Conservation (phyloP, 148 eudicot species). For the Rhododendron griersonianum region DNA sequence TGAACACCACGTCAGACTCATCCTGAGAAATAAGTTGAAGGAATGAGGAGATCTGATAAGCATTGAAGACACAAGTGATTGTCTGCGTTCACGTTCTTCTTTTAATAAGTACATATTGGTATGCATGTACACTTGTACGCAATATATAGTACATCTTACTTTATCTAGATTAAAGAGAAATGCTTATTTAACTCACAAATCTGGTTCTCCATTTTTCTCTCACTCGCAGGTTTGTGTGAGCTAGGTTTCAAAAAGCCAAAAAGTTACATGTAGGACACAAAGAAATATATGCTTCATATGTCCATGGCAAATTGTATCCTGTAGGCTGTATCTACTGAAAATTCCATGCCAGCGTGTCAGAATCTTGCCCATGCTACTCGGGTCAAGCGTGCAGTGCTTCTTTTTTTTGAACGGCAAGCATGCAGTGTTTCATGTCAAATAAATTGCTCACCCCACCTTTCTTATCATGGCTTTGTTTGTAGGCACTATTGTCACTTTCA, state of each 20-base stretch:
- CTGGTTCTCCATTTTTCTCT: background rate
- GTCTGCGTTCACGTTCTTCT: background rate
- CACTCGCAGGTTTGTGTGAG: background rate
- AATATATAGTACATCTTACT: background rate
- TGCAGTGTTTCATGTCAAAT: background rate
- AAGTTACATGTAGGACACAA: background rate
- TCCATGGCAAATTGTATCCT: background rate
- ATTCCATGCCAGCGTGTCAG: background rate
- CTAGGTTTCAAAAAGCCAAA: background rate
- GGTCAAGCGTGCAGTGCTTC: background rate
- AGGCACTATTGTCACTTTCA: conserved; percentile 92
- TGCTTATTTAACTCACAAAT: background rate
- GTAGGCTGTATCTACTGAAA: background rate
- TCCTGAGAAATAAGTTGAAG: conserved; percentile 47
- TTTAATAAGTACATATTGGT: background rate
- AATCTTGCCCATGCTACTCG: background rate
- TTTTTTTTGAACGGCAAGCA: background rate
- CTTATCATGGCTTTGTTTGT: conserved; percentile 98
- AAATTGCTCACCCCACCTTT: conserved; percentile 51
- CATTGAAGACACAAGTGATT: background rate
- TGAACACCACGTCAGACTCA: conserved; percentile 96
- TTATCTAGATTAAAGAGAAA: conserved; percentile 1
- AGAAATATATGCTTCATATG: background rate
- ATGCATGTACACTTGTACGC: background rate
- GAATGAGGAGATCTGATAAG: conserved; percentile 2